Base-by-base conservation (phyloP, 805 yeast genomes). In the Lipomyces lipofer region DNA sequence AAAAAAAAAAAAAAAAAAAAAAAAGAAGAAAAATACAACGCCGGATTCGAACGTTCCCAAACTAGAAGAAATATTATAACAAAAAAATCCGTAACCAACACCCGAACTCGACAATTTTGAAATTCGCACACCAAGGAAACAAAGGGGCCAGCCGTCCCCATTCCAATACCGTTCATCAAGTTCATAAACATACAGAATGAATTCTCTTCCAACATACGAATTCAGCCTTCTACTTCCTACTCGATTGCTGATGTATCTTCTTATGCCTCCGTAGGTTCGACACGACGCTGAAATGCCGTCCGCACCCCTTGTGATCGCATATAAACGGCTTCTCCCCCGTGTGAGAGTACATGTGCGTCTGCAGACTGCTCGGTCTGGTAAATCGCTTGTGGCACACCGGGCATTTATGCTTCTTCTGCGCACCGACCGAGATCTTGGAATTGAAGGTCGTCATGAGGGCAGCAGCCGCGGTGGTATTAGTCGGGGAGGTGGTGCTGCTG, bases 251-350 rank as follows among this genome's bases (percentile, higher is more conserved):
- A 53, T 88, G 96, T 43, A 86, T 74, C 67, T 81, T 83, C 60
- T 79, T 77, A 70, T 88, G 96, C 59, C 96, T 75, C 7, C 87
- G 78, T 83, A 89, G 80, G 68, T 88, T 88, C 32, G 88, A 82
- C 63, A 88, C 82, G 21, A 89, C 96, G 21, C 84, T 79, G 67
- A 88, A 89, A 4, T 76, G 65, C 60, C 85, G 80, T 0, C 83
- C 84, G 68, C 96, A 88, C 32, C 77, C 78, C 0, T 73, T 71
- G 82, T 86, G 83, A 13, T 75, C 70, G 66, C 89, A 84, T 49
- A 69, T 70, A 67, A 79, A 84, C 10, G 89, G 89, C 61, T 83
- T 84, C 65, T 83, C 88, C 25, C 89, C 89, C 0, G 88, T 84
- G 68, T 88, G 96, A 9, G 88, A 83, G 66, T 86, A 81, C 66